These are phyloP conservation scores for Schwanniomyces etchellsii DNA, from an alignment of 1,139 yeast genomes.

Conservation along the genomic window DNA sequence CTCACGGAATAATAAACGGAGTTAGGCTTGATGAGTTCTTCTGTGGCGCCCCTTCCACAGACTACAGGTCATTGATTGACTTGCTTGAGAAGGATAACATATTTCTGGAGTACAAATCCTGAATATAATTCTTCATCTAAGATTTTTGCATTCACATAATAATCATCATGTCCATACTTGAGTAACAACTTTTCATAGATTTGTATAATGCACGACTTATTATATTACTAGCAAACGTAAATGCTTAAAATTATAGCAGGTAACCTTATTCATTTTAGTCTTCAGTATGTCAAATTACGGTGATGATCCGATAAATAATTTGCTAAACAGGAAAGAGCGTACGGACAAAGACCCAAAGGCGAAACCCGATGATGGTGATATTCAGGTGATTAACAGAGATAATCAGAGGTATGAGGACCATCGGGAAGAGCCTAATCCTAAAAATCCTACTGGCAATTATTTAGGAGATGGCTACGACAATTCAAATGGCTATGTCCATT, in stretches of 20 bases:
- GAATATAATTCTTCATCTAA: too few relatives aligned
- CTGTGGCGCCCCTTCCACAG: conserved; percentile 1
- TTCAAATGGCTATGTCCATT: neutral
- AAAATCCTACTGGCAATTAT: conserved; percentile 7
- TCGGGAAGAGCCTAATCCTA: conserved; percentile 3
- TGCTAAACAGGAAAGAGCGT: conserved; percentile 7
- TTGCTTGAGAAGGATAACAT: conserved; percentile 1
- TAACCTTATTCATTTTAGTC: too few relatives aligned
- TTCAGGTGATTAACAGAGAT: conserved; percentile 31
- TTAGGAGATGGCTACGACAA: conserved; percentile 11
- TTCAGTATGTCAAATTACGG: conserved; percentile 8
- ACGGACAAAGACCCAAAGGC: conserved; percentile 3
- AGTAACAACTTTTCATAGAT: too few relatives aligned
- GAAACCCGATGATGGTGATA: conserved; percentile 21
- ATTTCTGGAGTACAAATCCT: too few relatives aligned
- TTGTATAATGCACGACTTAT: too few relatives aligned
- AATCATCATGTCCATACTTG: too few relatives aligned
- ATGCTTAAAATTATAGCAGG: too few relatives aligned
- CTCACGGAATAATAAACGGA: conserved; percentile 52
- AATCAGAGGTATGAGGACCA: conserved; percentile 10
- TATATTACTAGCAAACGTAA: too few relatives aligned
- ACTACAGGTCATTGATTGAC: neutral
- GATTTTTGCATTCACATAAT: too few relatives aligned
- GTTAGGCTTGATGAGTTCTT: conserved; percentile 37
- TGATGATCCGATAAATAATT: conserved; percentile 11